phyloP scores from a whole-genome alignment of 495 filamentous ascomycete species.

The Neurospora africana region DNA sequence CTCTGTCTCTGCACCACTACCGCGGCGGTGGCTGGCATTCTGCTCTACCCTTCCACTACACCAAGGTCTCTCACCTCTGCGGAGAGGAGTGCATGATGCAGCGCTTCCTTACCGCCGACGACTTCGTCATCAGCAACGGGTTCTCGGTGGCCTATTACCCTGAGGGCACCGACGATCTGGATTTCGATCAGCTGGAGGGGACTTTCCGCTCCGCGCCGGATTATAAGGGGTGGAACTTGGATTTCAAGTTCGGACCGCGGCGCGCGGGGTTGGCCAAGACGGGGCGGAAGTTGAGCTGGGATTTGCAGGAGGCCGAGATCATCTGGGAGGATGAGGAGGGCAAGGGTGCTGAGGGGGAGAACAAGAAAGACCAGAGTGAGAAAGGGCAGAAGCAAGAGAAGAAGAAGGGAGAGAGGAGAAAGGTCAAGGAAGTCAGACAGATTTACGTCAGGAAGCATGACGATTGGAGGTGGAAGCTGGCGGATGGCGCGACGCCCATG shows the following conservation, averaged over 20 bases:
- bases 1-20: constrained; percentile 59
- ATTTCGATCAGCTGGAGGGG: constrained; percentile 53
- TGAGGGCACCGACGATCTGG: constrained; percentile 39
- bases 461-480: constrained; percentile 38
- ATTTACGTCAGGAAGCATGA: constrained; percentile 36
- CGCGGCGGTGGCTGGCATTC: constrained; percentile 41
- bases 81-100: constrained; percentile 55
- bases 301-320: constrained; percentile 32
- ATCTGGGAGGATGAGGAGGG: constrained; percentile 13
- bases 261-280: constrained; percentile 34
- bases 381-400: background rate
- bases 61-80: constrained; percentile 51
- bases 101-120: constrained; percentile 53
- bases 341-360: background rate
- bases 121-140: constrained; percentile 55
- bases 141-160: constrained; percentile 57
- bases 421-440: constrained; percentile 29
- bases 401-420: background rate
- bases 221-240: constrained; percentile 43
- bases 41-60: constrained; percentile 52
- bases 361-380: background rate
- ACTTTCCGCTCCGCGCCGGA: constrained; percentile 49
- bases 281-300: constrained; percentile 44
- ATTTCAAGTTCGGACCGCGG: constrained; percentile 41
- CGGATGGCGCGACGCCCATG: constrained; percentile 30